Base-by-base conservation (phyloP, 2,329 filamentous ascomycete species). In the Alternaria tenuissima region DNA sequence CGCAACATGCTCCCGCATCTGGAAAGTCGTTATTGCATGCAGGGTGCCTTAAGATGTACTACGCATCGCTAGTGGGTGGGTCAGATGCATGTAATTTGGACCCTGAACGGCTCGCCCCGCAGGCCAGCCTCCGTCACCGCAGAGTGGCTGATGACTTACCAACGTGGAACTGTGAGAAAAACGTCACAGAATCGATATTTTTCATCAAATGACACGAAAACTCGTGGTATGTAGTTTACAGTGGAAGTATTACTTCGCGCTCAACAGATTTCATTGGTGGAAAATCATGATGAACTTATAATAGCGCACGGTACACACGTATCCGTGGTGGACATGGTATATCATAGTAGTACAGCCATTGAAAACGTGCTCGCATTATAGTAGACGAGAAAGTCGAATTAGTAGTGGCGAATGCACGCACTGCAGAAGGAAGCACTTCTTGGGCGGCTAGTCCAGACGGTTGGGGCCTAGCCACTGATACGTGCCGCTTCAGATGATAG, bases 1-100 rank as follows among this genome's bases (percentile, higher is more conserved):
- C 59, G 59, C 59, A 58, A 18, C 49, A 61, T 61, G 32, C 24
- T 42, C 43, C 59, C 59, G 7, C 6, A 51, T 61, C 28, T 14
- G n/a, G 54, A 38, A 46, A 24, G 26, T 51, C 16, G 34, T 41
- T 48, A 12, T 55, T 14, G 22, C 52, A 42, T 41, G 43, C 52
- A 39, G 52, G 48, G 39, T 62, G 42, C 43, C 32, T 34, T 36
- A 14, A 36, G 11, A 16, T 16, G 12, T 14, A 36, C 32, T 6
- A 36, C 0, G 14, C 11, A 0, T 36, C 32, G 14, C n/a, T n/a
- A 20, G 9, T 4, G 8, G 18, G n/a, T 39, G n/a, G 38, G 38
- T n/a, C 38, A 7, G 0, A 20, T 9, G 7, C 18, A 18, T 7
- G n/a, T 11, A 39, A 11, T 39, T 9, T 20, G 38, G 38, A 20